These are phyloP conservation scores for Nothophytophthora sp. DNA, from an alignment of 352 stramenopile genomes.

Conservation along the genomic window DNA sequence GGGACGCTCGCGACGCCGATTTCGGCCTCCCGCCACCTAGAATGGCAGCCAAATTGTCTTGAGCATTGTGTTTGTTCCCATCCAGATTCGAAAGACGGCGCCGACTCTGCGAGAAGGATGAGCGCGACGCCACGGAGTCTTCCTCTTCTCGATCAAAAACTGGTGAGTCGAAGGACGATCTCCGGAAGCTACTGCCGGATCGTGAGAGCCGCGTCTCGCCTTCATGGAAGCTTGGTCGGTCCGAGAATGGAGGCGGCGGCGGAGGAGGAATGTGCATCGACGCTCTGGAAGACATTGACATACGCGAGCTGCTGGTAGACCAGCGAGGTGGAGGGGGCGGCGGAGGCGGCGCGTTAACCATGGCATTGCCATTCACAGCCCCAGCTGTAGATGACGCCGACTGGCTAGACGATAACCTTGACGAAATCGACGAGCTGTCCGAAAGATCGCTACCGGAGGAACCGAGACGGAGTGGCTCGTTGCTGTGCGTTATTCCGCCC, in stretches of 20 bases:
- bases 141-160: slow-evolving; percentile 38
- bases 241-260: slow-evolving; percentile 38
- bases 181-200: slow-evolving; percentile 53
- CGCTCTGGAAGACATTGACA: slow-evolving; percentile 30
- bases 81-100: slow-evolving; percentile 40
- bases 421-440: slow-evolving; percentile 56
- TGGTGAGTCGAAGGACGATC: slow-evolving; percentile 52
- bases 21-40: slow-evolving; percentile 45
- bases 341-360: slow-evolving; percentile 25
- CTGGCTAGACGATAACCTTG: slow-evolving; percentile 56
- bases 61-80: slow-evolving; percentile 40
- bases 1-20: slow-evolving; percentile 21
- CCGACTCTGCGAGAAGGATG: slow-evolving; percentile 48
- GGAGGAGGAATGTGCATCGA: slow-evolving; percentile 44
- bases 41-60: slow-evolving; percentile 69
- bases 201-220: slow-evolving; percentile 40
- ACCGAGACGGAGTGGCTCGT: slow-evolving; percentile 19
- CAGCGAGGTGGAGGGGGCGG: slow-evolving; percentile 23
- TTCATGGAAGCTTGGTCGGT: slow-evolving; percentile 25
- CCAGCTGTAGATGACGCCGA: slow-evolving; percentile 34
- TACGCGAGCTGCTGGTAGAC: slow-evolving; percentile 23
- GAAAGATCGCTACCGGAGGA: slow-evolving; percentile 58
- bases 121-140: slow-evolving; percentile 21
- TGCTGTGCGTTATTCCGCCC: slow-evolving; percentile 26
- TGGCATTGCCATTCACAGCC: slow-evolving; percentile 19